Evolutionary conservation across 306 rosid genomes (phyloP).

Genomic region (Pyrus communis): DNA sequence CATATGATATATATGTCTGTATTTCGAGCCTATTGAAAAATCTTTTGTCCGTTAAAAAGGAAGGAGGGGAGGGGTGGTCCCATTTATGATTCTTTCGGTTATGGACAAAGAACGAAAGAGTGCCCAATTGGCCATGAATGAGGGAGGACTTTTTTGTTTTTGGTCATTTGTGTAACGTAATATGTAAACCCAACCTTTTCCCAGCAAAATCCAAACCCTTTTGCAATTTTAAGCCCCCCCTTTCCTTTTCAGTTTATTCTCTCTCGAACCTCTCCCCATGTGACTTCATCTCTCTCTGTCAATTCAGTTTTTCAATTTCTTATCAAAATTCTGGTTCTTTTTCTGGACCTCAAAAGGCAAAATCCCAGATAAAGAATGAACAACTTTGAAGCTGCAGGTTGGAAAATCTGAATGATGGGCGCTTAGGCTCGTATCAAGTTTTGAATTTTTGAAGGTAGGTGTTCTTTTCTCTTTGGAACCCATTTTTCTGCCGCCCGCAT

Average conservation of each 20-base stretch:
- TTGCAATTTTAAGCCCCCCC: slow-evolving; percentile 3
- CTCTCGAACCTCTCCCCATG: slow-evolving; percentile 19
- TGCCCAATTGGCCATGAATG: not conserved
- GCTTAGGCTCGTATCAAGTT: not conserved
- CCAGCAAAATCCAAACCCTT: slow-evolving; percentile 29
- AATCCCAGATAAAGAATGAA: slow-evolving; percentile 17
- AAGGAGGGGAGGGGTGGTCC: not conserved
- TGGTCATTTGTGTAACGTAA: slow-evolving; percentile 17
- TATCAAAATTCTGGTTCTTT: not conserved
- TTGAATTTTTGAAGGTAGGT: slow-evolving; percentile 10
- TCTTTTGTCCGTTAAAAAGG: not conserved
- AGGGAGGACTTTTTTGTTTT: not conserved
- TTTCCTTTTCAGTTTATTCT: slow-evolving; percentile 15
- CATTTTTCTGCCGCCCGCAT: not conserved
- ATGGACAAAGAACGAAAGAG: slow-evolving; percentile 5
- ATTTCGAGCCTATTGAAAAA: too few species aligned
- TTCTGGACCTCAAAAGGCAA: slow-evolving; percentile 8
- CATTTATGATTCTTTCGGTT: slow-evolving; percentile 15
- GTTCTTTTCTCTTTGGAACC: not conserved
- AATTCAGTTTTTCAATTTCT: not conserved
- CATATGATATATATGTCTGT: too few species aligned
- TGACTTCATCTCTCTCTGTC: slow-evolving; percentile 19
- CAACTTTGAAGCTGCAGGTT: slow-evolving; percentile 19
- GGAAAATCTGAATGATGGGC: slow-evolving; percentile 11
- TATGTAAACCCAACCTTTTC: slow-evolving; percentile 18